Evolutionary conservation across 768 basidiomycete genomes (phyloP), one percentile per base, ranked within the genome.

Genomic region (Tremella fuciformis): DNA sequence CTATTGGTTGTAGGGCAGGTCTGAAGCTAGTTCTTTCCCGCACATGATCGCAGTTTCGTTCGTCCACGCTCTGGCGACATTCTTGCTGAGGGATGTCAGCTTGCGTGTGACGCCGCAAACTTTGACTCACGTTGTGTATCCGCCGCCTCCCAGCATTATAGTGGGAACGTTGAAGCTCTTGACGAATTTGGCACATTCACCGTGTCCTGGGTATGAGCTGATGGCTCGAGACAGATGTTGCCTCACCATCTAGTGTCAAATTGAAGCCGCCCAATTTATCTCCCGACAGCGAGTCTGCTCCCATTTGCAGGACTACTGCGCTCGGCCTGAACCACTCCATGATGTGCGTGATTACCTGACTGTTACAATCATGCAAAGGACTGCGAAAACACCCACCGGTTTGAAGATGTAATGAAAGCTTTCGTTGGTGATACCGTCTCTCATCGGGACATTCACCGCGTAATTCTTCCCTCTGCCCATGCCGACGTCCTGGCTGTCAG

Each of bases 261-360:
- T 99, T 99, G 81, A 98, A 91, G 64, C 90, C 90, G 2, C 94
- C 94, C 7, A 98, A 81, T 75, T 93, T 94, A 79, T 99, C 96
- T 2, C 91, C 91, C 0, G 93, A 84, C 38, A 99, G 81, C 11
- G 93, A 97, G 72, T 99, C 96, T 21, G 91, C 90, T 50, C 96
- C 96, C 70, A 94, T 97, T 75, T 98, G 96, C 9, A 98, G 80
- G 3, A 96, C 83, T 58, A 98, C 86, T 0, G 86, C 93, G 1
- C 87, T 84, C 0, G 96, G 96, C 57, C 84, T 84, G 78, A 83
- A 94, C 58, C 90, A 88, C 53, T 93, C 91, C 69, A 96, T 82
- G 63, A 93, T 88, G 70, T 83, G 86, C 47, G 86, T 81, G 9
- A 98, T 82, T 29, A 96, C 85, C 91, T 92, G 65, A 19, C 59